Evolutionary conservation across 1,284 basidiomycete genomes (phyloP).

Genomic region (Stereum hirsutum): DNA sequence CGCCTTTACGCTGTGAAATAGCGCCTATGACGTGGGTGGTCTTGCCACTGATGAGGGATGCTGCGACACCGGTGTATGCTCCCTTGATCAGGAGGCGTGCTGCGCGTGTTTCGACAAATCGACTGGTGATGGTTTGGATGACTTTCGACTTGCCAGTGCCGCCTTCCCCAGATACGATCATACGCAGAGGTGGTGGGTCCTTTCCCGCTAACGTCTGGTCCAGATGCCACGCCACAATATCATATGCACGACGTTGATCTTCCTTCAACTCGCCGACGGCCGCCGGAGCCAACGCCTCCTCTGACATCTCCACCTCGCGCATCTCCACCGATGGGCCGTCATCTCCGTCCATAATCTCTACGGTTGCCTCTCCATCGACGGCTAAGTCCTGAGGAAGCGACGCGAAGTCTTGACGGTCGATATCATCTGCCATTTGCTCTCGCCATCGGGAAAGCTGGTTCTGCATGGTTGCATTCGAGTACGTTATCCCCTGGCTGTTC

Average conservation of each 20-base stretch:
- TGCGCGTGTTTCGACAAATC: constrained; percentile 12
- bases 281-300: not conserved
- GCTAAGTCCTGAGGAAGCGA: not conserved
- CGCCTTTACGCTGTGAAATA: constrained; percentile 2
- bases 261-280: not conserved
- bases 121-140: constrained; percentile 22
- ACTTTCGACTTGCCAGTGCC: constrained; percentile 28
- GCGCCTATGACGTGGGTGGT: constrained; percentile 16
- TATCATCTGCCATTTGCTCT: not conserved
- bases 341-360: not conserved
- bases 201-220: constrained; percentile 12
- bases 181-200: constrained; percentile 17
- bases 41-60: constrained; percentile 23
- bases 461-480: not conserved
- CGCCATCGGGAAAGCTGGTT: not conserved
- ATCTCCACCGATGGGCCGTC: not conserved
- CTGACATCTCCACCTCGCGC: not conserved
- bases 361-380: not conserved
- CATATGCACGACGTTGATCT: constrained; percentile 19
- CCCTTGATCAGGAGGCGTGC: constrained; percentile 16
- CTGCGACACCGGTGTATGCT: constrained; percentile 26
- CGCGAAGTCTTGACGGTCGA: not conserved
- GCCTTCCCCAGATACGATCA: constrained; percentile 25
- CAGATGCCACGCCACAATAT: constrained; percentile 22
- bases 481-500: not conserved